Base-by-base conservation (phyloP, 73 alveolate genomes). In the Paramecium pentaurelia region DNA sequence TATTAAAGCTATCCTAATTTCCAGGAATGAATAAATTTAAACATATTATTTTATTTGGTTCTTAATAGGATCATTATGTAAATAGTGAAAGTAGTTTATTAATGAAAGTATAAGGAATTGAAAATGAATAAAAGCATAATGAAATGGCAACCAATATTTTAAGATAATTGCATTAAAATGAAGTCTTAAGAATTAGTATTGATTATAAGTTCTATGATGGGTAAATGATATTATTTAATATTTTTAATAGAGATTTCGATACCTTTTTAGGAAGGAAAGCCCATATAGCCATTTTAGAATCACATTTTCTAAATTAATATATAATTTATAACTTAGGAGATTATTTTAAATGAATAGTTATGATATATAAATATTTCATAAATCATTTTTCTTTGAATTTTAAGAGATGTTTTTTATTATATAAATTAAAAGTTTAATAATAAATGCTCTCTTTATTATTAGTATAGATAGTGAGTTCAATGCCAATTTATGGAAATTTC, bases 221-320 rank as follows among this genome's bases (percentile, higher is more conserved):
- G 91, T 80, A 80, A 3, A 7, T 14, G n/a, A 38, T 77, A 8
- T 42, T 22, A 22, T 16, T 22, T 8, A 40, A 5, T 40, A 42
- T 10, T 18, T 12, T 70, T 25, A 1, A 6, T 71, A 89, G 94
- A 30, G 94, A 83, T 34, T 42, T 89, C 22, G 94, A 89, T 71
- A 89, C 94, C 4, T 89, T 89, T 49, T 34, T 89, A 30, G 94
- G 94, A 44, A 89, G 94, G 32, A 89, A 89, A 51, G 94, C 94
- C 18, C 94, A 89, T 89, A 71, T 89, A 12, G 75, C 88, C 27
- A 71, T 89, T 20, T 71, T 89, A 8, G 94, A 89, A 47, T 89
- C 88, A 25, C 70, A 89, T 47, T 89, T 83, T 14, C 59, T 89
- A 42, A 89, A 71, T 58, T 51, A 83, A 89, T 71, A 71, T 32